Percentiles rank a stretch among this genome's conserved stretches.
These are phyloP conservation scores for Yamadazyma phyllophila DNA, from an alignment of 805 yeast genomes.

Conservation along the genomic window DNA sequence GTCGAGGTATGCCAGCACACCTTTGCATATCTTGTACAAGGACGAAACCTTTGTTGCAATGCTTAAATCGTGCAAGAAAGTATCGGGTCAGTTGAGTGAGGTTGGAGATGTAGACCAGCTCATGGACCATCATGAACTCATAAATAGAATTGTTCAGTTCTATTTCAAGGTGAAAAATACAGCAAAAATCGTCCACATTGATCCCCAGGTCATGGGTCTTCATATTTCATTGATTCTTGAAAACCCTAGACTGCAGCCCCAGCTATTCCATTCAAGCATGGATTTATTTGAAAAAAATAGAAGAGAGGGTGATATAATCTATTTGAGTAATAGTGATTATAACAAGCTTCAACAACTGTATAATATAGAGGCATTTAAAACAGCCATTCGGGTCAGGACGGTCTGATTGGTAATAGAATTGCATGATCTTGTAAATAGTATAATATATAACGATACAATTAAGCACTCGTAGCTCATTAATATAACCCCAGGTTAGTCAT, in stretches of 20 bases:
- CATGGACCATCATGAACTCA: constrained; percentile 4
- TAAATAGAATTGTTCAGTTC: constrained; percentile 10
- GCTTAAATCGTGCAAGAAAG: constrained; percentile 12
- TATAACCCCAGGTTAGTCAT: background rate
- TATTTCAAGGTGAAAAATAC: constrained; percentile 8
- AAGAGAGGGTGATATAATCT: background rate
- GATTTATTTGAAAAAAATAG: background rate
- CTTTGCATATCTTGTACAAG: constrained; percentile 10
- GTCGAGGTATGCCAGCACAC: constrained; percentile 9
- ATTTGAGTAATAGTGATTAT: constrained; percentile 6
- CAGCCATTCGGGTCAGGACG: background rate
- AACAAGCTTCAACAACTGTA: constrained; percentile 4
- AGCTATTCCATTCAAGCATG: constrained; percentile 1
- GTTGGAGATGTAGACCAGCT: constrained; percentile 4
- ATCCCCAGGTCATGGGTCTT: constrained; percentile 7
- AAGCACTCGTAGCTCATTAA: background rate
- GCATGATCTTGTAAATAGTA: constrained; percentile 1
- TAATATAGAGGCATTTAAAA: background rate
- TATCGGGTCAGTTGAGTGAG: background rate
- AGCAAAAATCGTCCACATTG: background rate
- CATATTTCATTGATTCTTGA: constrained; percentile 8
- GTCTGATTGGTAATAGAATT: too few relatives aligned
- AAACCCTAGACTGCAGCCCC: constrained; percentile 8
- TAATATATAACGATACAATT: background rate
- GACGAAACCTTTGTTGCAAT: constrained; percentile 15